Base-by-base conservation (phyloP, 225 moss, liverwort and hornwort genomes). In the Takakia lepidozioides region DNA sequence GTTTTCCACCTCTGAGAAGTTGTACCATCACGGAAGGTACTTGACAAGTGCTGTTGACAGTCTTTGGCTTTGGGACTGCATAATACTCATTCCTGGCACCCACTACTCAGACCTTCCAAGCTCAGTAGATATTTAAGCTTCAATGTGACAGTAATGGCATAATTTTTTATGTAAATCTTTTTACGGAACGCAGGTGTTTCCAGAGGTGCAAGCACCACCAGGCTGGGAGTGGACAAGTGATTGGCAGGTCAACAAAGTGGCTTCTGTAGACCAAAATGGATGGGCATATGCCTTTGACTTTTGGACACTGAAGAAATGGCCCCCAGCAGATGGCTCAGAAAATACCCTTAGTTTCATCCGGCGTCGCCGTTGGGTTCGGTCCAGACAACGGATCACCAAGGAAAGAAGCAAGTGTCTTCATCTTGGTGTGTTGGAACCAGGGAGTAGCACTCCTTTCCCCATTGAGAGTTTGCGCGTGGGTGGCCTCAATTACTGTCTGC, bases 201-300 rank as follows among this genome's bases (percentile, higher is more conserved):
- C 95, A 29, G 62, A 72, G 37, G 50, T 85, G 40, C 59, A 78
- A 51, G 62, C 85, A 46, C 80, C 87, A 5, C 70, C 68, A 8
- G 71, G 76, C 46, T 98, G 95, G 95, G 71, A 76, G 30, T 98
- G 90, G 95, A 85, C 65, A 48, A 81, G 71, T 36, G 91, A 91
- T 41, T 98, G 95, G 95, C 82, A 73, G 56, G 68, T 98, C 30
- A 87, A 98, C 51, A 70, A 68, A 83, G 65, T 55, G 1, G 62
- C 57, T 49, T 69, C 48, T 51, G 80, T 83, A 19, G 87, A 91
- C 60, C 45, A 60, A 45, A 80, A 91, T 42, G 95, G 95, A 25
- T 98, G 95, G 95, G 66, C 65, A 35, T 98, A 98, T 65, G 76
- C 68, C 15, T 61, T 80, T 76, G 90, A 91, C 27, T 98, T 87